Base-by-base conservation (phyloP, 2,329 filamentous ascomycete genomes). In the Harringtonia lauricola region DNA sequence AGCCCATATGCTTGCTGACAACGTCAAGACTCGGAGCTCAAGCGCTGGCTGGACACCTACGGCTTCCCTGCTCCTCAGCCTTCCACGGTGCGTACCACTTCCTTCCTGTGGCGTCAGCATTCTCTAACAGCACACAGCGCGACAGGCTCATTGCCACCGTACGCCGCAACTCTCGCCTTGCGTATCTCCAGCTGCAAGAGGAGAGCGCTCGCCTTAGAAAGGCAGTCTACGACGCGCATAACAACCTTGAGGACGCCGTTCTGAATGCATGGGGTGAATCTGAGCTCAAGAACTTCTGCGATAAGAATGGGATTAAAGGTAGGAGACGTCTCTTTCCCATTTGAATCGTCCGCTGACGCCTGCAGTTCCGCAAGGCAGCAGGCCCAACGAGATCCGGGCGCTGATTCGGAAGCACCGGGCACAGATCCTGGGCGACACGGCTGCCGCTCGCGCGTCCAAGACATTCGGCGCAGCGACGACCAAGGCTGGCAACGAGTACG, bases 251-350 rank as follows among this genome's bases (percentile, higher is more conserved):
- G 49, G 86, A 96, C 55, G 80, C 82, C 55, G 70, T 95, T 42
- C 83, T 96, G 57, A 81, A 94, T 54, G 80, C 85, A 4, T 98
- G 92, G 92, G 81, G 83, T 56, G 89, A 95, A 57, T 75, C 74
- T 34, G 72, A 94, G 62, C 74, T 98, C 60, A 96, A 96, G 73
- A 82, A 86, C 50, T 96, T 92, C 68, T 80, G 80, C 44, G 90
- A 96, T 68, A 86, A 89, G 72, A 92, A 96, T 55, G 79, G 79
- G 46, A 83, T 98, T 58, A 61, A 58, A 13, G 64, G 65, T 67
- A 54, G 24, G 59, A 49, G 6, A 4, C 17, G 12, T 30, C 34
- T 5, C 36, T 2, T 2, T 19, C 18, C 6, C 17, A 6, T 14
- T 24, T 7, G 4, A n/a, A n/a, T 14, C 12, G 18, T 18, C 13